These are phyloP conservation scores for Rhodotorula toruloides DNA, from an alignment of 768 basidiomycete genomes.

Conservation along the genomic window DNA sequence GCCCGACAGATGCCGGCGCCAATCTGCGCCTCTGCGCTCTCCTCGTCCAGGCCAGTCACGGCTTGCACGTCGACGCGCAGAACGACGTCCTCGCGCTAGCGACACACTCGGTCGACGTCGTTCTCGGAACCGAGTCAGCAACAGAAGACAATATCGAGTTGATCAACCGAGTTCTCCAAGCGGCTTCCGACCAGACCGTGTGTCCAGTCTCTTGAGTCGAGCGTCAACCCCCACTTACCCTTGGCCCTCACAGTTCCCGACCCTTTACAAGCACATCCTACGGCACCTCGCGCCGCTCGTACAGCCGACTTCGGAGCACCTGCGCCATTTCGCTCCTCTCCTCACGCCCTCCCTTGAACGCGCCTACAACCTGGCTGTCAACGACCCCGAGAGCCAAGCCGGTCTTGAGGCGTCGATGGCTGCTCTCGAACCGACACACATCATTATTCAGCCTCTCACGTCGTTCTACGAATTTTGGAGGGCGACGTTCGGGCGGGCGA, in stretches of 20 bases:
- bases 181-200: constrained; percentile 10
- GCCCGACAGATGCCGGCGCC: not conserved
- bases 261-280: constrained; percentile 10
- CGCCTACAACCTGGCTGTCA: not conserved
- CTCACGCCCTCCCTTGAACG: constrained; percentile 16
- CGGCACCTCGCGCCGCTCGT: not conserved
- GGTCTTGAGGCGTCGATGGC: constrained; percentile 3
- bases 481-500: constrained; percentile 1
- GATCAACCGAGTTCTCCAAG: constrained; percentile 6
- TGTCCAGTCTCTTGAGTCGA: not conserved
- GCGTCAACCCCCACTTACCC: not conserved
- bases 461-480: constrained; percentile 24
- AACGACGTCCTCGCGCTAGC: not conserved
- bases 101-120: not conserved
- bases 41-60: not conserved
- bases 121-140: not conserved
- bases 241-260: not conserved
- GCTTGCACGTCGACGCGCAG: not conserved
- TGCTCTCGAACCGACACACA: not conserved
- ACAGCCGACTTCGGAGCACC: not conserved
- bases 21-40: constrained; percentile 6
- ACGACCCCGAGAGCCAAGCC: constrained; percentile 2
- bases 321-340: not conserved
- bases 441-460: constrained; percentile 3
- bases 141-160: not conserved